These are phyloP conservation scores for Auriscalpium microsporum DNA, from an alignment of 768 basidiomycete species.

Conservation along the genomic window DNA sequence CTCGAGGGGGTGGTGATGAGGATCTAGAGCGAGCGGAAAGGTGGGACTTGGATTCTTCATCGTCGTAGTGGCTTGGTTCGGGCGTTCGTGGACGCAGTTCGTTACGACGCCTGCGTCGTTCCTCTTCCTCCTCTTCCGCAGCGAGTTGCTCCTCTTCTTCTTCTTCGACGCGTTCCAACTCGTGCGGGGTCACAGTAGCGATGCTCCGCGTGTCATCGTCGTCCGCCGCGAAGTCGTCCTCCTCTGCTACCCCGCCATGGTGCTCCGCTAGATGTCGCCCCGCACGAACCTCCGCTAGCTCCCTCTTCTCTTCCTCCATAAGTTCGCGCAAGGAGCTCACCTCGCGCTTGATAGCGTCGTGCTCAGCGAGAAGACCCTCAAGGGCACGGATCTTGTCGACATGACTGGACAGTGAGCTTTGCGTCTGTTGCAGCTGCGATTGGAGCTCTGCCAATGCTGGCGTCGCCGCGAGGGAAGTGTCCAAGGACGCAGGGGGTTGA, in stretches of 20 bases:
- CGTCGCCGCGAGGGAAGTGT: conserved; percentile 16
- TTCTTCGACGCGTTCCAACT: conserved; percentile 65
- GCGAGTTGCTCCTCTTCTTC: conserved; percentile 57
- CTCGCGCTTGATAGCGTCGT: conserved; percentile 76
- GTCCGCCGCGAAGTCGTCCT: conserved; percentile 25
- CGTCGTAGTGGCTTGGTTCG: conserved; percentile 55
- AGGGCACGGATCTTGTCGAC: conserved; percentile 78
- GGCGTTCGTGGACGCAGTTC: conserved; percentile 72
- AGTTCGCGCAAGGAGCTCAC: conserved; percentile 63
- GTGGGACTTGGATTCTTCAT: conserved; percentile 34
- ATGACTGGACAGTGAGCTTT: conserved; percentile 64
- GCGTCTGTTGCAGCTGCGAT: conserved; percentile 76
- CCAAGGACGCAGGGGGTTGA: conserved; percentile 16
- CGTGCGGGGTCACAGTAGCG: conserved; percentile 58
- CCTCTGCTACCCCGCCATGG: conserved; percentile 7
- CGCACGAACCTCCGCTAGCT: conserved; percentile 30
- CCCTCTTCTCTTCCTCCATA: conserved; percentile 57
- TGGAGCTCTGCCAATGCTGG: conserved; percentile 60
- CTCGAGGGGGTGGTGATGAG: conserved; percentile 16
- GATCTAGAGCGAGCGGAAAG: conserved; percentile 14
- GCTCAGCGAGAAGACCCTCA: conserved; percentile 75
- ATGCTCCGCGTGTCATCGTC: conserved; percentile 65
- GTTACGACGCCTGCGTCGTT: conserved; percentile 35
- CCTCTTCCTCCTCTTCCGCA: conserved; percentile 38
- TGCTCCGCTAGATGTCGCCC: conserved; percentile 11